Conservation (phyloP, 331 rosid species). For the Spiraea crenata region DNA sequence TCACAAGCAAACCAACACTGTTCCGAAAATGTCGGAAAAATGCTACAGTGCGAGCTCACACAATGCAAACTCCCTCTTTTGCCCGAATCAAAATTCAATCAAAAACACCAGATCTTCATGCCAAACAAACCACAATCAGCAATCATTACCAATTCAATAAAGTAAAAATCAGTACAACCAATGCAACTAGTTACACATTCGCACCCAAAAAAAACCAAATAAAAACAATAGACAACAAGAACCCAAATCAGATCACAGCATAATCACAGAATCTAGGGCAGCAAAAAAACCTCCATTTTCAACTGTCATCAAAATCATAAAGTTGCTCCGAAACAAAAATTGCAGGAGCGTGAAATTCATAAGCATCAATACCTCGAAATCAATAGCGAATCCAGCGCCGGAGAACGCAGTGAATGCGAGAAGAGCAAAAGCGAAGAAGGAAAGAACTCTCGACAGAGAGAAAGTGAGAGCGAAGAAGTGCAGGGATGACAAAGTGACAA, state of each 20-base stretch:
- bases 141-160: background rate
- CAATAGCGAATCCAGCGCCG: constrained; percentile 10
- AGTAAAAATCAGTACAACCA: constrained; percentile 7
- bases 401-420: constrained; percentile 23
- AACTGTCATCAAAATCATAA: constrained; percentile 19
- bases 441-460: constrained; percentile 12
- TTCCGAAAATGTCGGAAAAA: background rate
- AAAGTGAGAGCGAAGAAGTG: background rate
- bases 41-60: constrained; percentile 19
- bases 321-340: background rate
- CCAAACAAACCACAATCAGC: background rate
- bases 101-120: constrained; percentile 44
- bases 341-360: background rate
- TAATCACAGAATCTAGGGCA: constrained; percentile 47
- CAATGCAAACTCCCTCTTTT: constrained; percentile 14
- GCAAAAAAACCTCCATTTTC: constrained; percentile 28
- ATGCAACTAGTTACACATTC: constrained; percentile 2
- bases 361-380: constrained; percentile 9
- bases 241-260: constrained; percentile 58
- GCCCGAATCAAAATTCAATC: constrained; percentile 16
- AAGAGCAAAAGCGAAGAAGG: constrained; percentile 27
- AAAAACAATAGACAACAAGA: constrained; percentile 5
- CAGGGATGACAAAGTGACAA: constrained; percentile 17
- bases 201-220: background rate
- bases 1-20: background rate